Evolutionary conservation across 2,329 filamentous ascomycete species (phyloP), one percentile per base, ranked within the genome.

Genomic region (Pyrenophora teres): DNA sequence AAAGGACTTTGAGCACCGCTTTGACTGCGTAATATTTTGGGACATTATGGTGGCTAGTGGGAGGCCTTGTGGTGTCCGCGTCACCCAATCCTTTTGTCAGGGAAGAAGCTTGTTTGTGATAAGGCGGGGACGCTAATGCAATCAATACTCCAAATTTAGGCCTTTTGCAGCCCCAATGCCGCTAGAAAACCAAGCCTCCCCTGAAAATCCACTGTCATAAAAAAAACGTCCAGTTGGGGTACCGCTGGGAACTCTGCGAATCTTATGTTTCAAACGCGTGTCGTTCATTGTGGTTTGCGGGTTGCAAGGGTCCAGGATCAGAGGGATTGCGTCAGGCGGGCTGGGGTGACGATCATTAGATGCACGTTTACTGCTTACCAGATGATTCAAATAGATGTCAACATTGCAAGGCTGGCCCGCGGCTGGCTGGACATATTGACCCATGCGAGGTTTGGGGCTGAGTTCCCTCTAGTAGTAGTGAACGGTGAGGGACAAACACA

Each of bases 181-280:
- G 15, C 42, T 19, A 45, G 42, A 45, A 35, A 25, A 37, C 33
- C 23, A 30, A 30, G 27, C 32, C 31, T 19, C 42, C 42, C 42
- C 42, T 45, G 42, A n/a, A 16, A 7, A 25, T 32, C 25, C 12
- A 12, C 15, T 38, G 13, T 18, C 23, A 25, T 19, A 15, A 35
- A 15, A 13, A 23, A 37, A 27, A 18, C 27, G 27, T 30, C 27
- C 27, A 9, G 4, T 30, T 9, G 2, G 27, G 19, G 16, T 6
- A 31, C 38, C 18, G 25, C 33, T 39, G 38, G 31, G 27, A 21
- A 27, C 23, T 42, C 38, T 36, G 31, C 13, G 21, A 33, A 15
- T 39, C 25, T n/a, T 42, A 38, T 38, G 39, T 45, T 48, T 33
- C 39, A 30, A 48, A 48, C 44, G 49, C 44, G 49, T 48, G 49